Conservation (phyloP, 192 early-diverging fungal genomes). For the Phycomyces blakesleeanus region DNA sequence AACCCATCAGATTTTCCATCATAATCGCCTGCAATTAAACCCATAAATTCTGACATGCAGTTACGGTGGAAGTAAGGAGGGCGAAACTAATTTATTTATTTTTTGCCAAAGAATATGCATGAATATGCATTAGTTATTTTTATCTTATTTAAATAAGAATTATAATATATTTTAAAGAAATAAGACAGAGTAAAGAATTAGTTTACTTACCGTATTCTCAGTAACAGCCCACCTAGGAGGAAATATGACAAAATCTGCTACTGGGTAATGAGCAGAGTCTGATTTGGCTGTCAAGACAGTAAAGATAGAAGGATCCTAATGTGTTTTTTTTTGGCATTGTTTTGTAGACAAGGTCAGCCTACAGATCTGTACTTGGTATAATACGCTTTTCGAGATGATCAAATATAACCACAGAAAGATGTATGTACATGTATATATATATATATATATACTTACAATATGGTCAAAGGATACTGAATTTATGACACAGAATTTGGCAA, state of each 20-base stretch:
- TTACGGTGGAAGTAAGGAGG: constrained; percentile 98
- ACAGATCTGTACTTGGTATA: too few relatives aligned
- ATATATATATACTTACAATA: constrained; percentile 45
- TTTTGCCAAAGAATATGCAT: not conserved
- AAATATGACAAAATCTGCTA: constrained; percentile 96
- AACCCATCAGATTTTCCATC: constrained; percentile 93
- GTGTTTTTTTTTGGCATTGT: too few relatives aligned
- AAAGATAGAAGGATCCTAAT: constrained; percentile 96
- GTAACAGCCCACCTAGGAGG: constrained; percentile 93
- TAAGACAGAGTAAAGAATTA: too few relatives aligned
- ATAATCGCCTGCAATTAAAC: constrained; percentile 86
- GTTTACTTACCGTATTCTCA: constrained; percentile 72
- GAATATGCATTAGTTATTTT: not conserved
- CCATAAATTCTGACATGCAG: constrained; percentile 98
- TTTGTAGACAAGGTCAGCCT: too few relatives aligned
- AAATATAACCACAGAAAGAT: too few relatives aligned
- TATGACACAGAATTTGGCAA: constrained; percentile 77
- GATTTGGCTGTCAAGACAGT: constrained; percentile 93
- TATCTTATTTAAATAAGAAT: not conserved
- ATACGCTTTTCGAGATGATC: too few relatives aligned
- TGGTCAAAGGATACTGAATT: constrained; percentile 92
- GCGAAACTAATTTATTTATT: constrained; percentile 56
- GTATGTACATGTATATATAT: too few relatives aligned
- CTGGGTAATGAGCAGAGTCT: constrained; percentile 75
- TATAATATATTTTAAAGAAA: too few relatives aligned